Evolutionary conservation across 176 grass and related monocot species (phyloP), one percentile per base, ranked within the genome.

Genomic region (Typha latifolia): DNA sequence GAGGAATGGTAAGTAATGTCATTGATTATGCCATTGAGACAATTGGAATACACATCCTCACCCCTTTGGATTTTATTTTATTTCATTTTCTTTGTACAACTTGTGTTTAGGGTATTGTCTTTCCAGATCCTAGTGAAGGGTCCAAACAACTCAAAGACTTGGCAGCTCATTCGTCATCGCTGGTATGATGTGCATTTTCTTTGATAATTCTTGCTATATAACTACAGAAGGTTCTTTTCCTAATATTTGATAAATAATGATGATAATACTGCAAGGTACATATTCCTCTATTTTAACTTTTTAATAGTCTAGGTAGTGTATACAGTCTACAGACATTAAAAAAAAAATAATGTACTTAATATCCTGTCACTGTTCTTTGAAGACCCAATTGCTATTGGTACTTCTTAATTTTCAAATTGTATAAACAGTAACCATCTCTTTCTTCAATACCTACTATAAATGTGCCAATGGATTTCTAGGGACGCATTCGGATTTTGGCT

Each of bases 1-100:
- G 82, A 77, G 94, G 89, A 74, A 72, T 80, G 43, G 94, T 97
- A 80, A 97, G 88, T 63, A 32, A n/a, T n/a, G n/a, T n/a, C n/a
- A n/a, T n/a, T n/a, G n/a, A n/a, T n/a, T n/a, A 61, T 63, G 32
- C 9, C 8, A 69, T 11, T 23, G 22, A 63, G 63, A 34, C 48
- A 64, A 15, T 43, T 32, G 12, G 68, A 74, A 32, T 56, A 43
- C 20, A 31, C 3, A 71, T 31, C 57, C 29, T 22, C 15, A 63
- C 68, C 0, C 5, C 27, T 70, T 20, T 20, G 43, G 19, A 59
- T 62, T n/a, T 62, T 72, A 59, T 56, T 32, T 43, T 62, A 13
- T 48, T n/a, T 73, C 70, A 19, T 27, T 16, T 51, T 32, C 43
- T 69, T 52, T 62, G 63, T 72, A 21, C 14, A 37, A 66, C 79